Conservation (phyloP, 2,329 filamentous ascomycete species). For the Phialophora chinensis region DNA sequence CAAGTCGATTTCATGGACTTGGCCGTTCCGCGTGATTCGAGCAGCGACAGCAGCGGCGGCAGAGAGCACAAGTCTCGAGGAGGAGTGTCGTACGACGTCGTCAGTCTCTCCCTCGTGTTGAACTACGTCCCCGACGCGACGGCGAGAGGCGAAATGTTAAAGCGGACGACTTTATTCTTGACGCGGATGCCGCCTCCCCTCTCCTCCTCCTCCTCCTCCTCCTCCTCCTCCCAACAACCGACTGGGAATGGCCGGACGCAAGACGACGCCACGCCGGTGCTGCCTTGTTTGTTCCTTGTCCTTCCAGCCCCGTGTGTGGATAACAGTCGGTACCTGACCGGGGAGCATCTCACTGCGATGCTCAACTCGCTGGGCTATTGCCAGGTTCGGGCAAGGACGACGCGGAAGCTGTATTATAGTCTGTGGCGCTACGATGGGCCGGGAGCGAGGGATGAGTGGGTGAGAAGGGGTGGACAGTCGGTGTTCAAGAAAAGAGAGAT, state of each 20-base stretch:
- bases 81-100: conserved; percentile 71
- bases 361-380: conserved; percentile 79
- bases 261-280: conserved; percentile 41
- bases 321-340: conserved; percentile 89
- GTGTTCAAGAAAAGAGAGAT: conserved; percentile 75
- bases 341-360: conserved; percentile 70
- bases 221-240: too few species aligned
- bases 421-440: conserved; percentile 68
- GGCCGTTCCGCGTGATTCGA: conserved; percentile 65
- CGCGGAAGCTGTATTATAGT: conserved; percentile 84
- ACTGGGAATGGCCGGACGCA: too few species aligned
- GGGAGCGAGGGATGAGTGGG: conserved; percentile 27
- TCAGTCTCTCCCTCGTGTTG: conserved; percentile 88
- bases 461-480: conserved; percentile 36
- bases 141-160: conserved; percentile 82
- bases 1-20: conserved; percentile 95
- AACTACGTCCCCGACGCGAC: conserved; percentile 87
- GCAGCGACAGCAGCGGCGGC: conserved; percentile 14
- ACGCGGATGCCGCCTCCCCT: not conserved
- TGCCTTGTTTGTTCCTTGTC: conserved; percentile 84
- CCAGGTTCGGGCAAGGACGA: conserved; percentile 70
- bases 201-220: too few species aligned
- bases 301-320: conserved; percentile 84
- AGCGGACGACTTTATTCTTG: conserved; percentile 74
- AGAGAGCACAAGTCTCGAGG: conserved; percentile 37